Percentiles rank a stretch among this genome's conserved stretches.
phyloP scores from a whole-genome alignment of 2,329 filamentous ascomycete genomes.

The Pestalotiopsis sp. region DNA sequence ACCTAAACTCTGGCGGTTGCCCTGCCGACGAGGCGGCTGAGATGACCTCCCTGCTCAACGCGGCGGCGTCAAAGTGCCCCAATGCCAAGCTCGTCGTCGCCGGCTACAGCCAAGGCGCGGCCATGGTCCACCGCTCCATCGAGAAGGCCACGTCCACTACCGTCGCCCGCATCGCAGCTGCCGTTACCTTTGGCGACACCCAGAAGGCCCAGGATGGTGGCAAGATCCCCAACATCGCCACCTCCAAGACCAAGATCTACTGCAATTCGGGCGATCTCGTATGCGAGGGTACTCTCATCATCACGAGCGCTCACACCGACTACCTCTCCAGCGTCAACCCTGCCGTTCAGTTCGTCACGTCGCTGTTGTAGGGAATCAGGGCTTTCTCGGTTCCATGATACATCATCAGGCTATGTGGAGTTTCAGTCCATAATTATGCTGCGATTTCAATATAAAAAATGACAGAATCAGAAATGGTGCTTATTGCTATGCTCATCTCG shows the following conservation, averaged over 20 bases:
- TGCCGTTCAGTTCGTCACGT: constrained; percentile 17
- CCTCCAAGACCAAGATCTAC: constrained; percentile 36
- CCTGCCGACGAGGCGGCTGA: constrained; percentile 25
- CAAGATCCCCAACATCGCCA: constrained; percentile 30
- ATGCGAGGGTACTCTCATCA: constrained; percentile 43
- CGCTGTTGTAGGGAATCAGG: neutral
- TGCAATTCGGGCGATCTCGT: constrained; percentile 53
- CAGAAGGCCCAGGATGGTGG: constrained; percentile 29
- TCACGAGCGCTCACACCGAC: constrained; percentile 38
- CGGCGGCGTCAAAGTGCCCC: constrained; percentile 32
- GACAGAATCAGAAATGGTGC: too few relatives aligned
- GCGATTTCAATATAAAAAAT: too few relatives aligned
- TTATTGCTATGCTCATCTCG: too few relatives aligned
- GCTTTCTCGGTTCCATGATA: neutral
- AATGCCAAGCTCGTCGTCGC: constrained; percentile 34
- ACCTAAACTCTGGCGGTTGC: constrained; percentile 29
- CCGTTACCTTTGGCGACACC: constrained; percentile 34
- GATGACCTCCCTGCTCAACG: constrained; percentile 29
- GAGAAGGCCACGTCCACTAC: constrained; percentile 32
- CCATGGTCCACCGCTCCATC: constrained; percentile 33
- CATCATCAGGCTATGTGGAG: neutral
- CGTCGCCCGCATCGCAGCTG: constrained; percentile 25
- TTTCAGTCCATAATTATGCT: too few relatives aligned
- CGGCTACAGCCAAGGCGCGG: constrained; percentile 32
- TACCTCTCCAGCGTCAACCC: constrained; percentile 27